Base-by-base conservation (phyloP, 1,139 yeast genomes). In the Diutina siamensis region DNA sequence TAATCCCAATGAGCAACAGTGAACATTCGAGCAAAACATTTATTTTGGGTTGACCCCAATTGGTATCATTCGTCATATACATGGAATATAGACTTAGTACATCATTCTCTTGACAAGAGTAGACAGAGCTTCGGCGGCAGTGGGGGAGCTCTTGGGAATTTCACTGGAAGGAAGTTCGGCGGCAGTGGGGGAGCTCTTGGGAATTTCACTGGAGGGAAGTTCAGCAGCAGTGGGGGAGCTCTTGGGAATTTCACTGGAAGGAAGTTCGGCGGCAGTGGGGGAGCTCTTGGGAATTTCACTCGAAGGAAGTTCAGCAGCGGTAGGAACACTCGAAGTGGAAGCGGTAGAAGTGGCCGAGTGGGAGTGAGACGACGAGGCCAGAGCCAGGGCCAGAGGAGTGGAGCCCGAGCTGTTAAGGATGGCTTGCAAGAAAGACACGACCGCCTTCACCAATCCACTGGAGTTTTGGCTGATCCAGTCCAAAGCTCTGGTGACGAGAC, bases 1-100 rank as follows among this genome's bases (percentile, higher is more conserved):
- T 56, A 71, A 50, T 35, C 42, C 42, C 4, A 17, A 25, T 20
- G 42, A 35, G 5, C 42, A 25, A 25, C 15, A 34, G 15, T 18
- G 15, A 34, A n/a, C n/a, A n/a, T 25, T 25, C 5, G 9, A 25
- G 10, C 5, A 25, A 5, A 25, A 25, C 28, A 25, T 25, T 25
- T 25, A 25, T 25, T 25, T 25, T 34, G 36, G 19, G 20, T 34
- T 18, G 36, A 34, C 36, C 20, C 20, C 20, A 34, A 17, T 34
- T 13, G 20, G 20, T 15, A 17, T 15, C 12, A 7, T 18, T 34
- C 3, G 12, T 34, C 9, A 18, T 15, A 18, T 8, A 34, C 3
- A 34, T 7, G 5, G 34, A n/a, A 15, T 8, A 18, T 34, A 5
- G 9, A 36, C 10, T 12, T 38, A 38, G 21, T 38, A 38, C 32